Evolutionary conservation across 2,329 filamentous ascomycete species (phyloP).

Genomic region (Paecilomyces fulvus): DNA sequence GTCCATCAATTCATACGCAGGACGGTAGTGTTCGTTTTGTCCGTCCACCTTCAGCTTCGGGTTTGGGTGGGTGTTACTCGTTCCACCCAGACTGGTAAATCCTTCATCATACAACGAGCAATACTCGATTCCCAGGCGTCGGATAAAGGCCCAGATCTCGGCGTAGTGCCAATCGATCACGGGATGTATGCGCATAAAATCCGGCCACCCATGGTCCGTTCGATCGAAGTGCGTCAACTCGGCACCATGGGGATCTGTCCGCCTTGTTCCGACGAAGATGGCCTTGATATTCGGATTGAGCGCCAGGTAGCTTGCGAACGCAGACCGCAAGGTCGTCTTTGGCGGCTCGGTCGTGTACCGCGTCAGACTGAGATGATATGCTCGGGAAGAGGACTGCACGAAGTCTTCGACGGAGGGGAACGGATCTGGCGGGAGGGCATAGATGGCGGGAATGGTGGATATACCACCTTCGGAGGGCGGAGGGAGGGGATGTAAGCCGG

Average conservation of each 20-base stretch:
- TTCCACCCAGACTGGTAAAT: conserved; percentile 88
- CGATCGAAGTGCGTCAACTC: conserved; percentile 71
- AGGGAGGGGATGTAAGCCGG: conserved; percentile 46
- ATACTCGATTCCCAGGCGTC: conserved; percentile 68
- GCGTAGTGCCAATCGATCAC: conserved; percentile 97
- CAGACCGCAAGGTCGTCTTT: conserved; percentile 58
- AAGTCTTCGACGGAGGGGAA: conserved; percentile 83
- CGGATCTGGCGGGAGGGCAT: conserved; percentile 76
- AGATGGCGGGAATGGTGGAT: conserved; percentile 64
- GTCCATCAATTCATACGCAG: conserved; percentile 9
- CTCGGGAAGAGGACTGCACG: conserved; percentile 55
- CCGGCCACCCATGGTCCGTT: conserved; percentile 84
- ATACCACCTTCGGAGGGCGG: conserved; percentile 13
- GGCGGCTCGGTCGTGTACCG: conserved; percentile 60
- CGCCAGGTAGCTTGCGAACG: conserved; percentile 66
- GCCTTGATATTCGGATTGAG: conserved; percentile 52
- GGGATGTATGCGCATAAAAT: conserved; percentile 87
- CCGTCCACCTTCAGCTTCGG: conserved; percentile 36
- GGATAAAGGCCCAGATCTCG: conserved; percentile 83
- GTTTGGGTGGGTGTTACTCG: conserved; percentile 81
- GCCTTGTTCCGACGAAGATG: conserved; percentile 77
- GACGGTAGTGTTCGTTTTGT: conserved; percentile 4
- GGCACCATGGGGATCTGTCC: conserved; percentile 86
- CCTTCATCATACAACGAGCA: conserved; percentile 81
- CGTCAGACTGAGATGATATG: conserved; percentile 67